Evolutionary conservation across 768 basidiomycete species (phyloP), one percentile per base, ranked within the genome.

Genomic region (Cystoderma amianthinum): DNA sequence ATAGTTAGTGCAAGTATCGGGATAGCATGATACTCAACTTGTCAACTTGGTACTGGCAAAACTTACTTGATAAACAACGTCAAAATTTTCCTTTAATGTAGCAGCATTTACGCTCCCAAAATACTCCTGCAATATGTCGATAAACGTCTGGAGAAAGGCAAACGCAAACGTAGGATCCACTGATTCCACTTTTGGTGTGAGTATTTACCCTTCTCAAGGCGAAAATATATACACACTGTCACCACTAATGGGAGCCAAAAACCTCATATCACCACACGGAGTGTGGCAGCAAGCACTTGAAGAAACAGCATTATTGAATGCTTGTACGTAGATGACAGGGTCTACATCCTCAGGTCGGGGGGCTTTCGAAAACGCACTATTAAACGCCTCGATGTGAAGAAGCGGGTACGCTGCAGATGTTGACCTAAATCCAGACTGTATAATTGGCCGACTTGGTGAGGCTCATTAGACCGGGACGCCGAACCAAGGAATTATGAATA

Each of bases 81-180:
- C 94, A 59, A 96, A 95, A 59, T 95, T 89, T 45, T 96, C 92
- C 51, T 81, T 87, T 48, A 97, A 63, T 2, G 78, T 82, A 4
- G 77, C 73, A 18, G 86, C 78, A 22, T 85, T 88, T 17, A 94
- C 69, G n/a, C 79, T 75, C 17, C 89, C 92, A 48, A 96, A 81
- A 56, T 97, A 97, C 45, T 95, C 90, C 37, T 71, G 67, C 34
- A 97, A 63, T 35, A 94, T 84, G 38, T 88, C 82, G 25, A 86
- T 61, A 57, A 97, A 94, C 1, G 85, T 80, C 54, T 88, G 80
- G 20, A 96, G 59, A 57, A 95, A 96, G 1, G 91, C 74, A 55
- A 97, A 93, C 6, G 85, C 92, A 44, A 91, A 82, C 24, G 93
- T 61, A 1, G 94, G 93, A 55, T 96, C 93, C 55, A 82, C 93